Conservation (phyloP, 2,329 filamentous ascomycete genomes). For the Alternaria viburni region DNA sequence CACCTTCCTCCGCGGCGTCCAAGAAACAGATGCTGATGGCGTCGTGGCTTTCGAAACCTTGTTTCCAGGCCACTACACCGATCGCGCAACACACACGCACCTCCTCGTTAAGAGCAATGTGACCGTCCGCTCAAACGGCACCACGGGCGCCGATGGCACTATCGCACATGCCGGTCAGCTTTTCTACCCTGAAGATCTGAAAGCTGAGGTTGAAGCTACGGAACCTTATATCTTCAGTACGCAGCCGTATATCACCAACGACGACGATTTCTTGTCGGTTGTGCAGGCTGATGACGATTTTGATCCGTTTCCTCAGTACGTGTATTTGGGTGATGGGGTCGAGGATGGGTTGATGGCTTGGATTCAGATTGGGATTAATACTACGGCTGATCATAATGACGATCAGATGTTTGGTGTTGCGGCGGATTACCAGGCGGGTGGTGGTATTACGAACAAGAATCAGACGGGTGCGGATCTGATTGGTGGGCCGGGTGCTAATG, state of each 20-base stretch:
- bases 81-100: conserved; percentile 35
- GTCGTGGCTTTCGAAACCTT: conserved; percentile 57
- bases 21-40: conserved; percentile 55
- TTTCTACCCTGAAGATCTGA: conserved; percentile 51
- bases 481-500: background rate
- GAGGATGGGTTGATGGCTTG: conserved; percentile 35
- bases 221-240: conserved; percentile 50
- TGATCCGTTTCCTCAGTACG: conserved; percentile 33
- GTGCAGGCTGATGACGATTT: conserved; percentile 27
- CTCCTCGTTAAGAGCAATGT: conserved; percentile 49
- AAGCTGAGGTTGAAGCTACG: conserved; percentile 46
- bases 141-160: conserved; percentile 44
- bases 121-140: conserved; percentile 46
- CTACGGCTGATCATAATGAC: conserved; percentile 23
- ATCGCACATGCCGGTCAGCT: conserved; percentile 53
- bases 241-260: conserved; percentile 22
- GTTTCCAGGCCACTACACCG: conserved; percentile 52
- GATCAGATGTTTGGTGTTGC: conserved; percentile 25
- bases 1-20: conserved; percentile 56
- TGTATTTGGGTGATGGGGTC: conserved; percentile 28
- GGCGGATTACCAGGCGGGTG: conserved; percentile 26
- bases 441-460: conserved; percentile 24
- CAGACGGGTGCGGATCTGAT: conserved; percentile 6
- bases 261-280: conserved; percentile 36
- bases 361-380: conserved; percentile 33